Evolutionary conservation across 2,329 filamentous ascomycete species (phyloP).

Genomic region (Penicillium sp.): DNA sequence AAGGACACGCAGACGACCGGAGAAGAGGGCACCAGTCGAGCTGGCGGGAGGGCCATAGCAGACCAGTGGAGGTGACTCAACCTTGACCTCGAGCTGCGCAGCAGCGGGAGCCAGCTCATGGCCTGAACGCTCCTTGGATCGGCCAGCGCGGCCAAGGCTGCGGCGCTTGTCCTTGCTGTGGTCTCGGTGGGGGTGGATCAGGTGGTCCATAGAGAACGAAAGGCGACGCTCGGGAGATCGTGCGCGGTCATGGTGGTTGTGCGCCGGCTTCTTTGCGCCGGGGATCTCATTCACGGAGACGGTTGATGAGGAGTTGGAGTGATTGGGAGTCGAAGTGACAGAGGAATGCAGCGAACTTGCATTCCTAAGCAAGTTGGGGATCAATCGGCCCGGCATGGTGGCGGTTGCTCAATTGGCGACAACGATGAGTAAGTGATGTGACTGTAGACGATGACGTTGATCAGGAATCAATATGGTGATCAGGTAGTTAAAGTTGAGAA

Average conservation of each 20-base stretch:
- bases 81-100: slow-evolving; percentile 60
- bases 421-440: background rate
- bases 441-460: too few species aligned
- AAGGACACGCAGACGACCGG: slow-evolving; percentile 75
- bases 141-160: slow-evolving; percentile 35
- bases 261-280: slow-evolving; percentile 29
- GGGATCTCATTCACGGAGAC: slow-evolving; percentile 41
- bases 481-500: slow-evolving; percentile 15
- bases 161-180: slow-evolving; percentile 46
- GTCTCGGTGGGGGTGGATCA: slow-evolving; percentile 46
- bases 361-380: slow-evolving; percentile 43
- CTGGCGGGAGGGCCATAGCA: slow-evolving; percentile 74
- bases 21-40: slow-evolving; percentile 83
- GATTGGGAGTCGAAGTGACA: slow-evolving; percentile 27
- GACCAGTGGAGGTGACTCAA: slow-evolving; percentile 85
- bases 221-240: slow-evolving; percentile 43
- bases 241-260: slow-evolving; percentile 31
- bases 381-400: slow-evolving; percentile 44
- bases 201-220: slow-evolving; percentile 46
- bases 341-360: slow-evolving; percentile 34
- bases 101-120: slow-evolving; percentile 40
- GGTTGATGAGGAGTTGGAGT: slow-evolving; percentile 40
- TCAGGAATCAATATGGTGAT: too few species aligned
- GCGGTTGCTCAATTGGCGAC: background rate
- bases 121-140: slow-evolving; percentile 40